These are phyloP conservation scores for Multifurca ochricompacta DNA, from an alignment of 768 basidiomycete species.

Conservation along the genomic window DNA sequence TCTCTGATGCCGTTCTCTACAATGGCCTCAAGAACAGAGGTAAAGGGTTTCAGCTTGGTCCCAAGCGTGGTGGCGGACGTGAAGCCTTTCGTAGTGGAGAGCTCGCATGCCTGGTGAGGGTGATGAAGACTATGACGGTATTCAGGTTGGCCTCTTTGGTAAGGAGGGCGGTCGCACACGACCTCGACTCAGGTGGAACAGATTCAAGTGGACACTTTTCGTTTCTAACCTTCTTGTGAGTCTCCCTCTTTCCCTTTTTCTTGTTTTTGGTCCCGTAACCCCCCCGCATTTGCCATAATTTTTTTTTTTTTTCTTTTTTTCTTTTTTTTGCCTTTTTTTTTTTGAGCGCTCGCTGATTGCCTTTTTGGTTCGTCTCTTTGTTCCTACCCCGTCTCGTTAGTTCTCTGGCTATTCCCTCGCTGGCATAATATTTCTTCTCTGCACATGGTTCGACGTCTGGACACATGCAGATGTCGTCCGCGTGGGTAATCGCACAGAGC, in stretches of 20 bases:
- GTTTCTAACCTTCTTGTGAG: slow-evolving; percentile 50
- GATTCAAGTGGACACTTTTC: slow-evolving; percentile 79
- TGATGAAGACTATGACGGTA: slow-evolving; percentile 34
- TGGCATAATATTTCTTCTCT: slow-evolving; percentile 55
- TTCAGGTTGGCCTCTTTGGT: slow-evolving; percentile 33
- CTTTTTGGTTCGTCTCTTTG: background rate
- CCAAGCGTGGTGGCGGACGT: slow-evolving; percentile 62
- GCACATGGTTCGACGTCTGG: slow-evolving; percentile 76
- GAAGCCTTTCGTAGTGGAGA: slow-evolving; percentile 43
- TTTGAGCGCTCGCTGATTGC: background rate
- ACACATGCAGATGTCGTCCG: slow-evolving; percentile 61
- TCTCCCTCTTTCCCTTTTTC: slow-evolving; percentile 11
- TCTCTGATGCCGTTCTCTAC: slow-evolving; percentile 41
- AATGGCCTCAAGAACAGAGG: slow-evolving; percentile 36
- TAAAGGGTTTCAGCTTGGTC: slow-evolving; percentile 32
- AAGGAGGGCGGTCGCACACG: slow-evolving; percentile 33
- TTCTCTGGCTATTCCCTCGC: slow-evolving; percentile 54
- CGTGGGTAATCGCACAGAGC: slow-evolving; percentile 58
- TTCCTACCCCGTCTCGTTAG: slow-evolving; percentile 31
- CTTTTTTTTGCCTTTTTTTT: background rate
- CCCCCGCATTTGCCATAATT: too few species aligned
- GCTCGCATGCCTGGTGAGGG: slow-evolving; percentile 32
- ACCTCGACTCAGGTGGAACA: slow-evolving; percentile 61
- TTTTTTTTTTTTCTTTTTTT: slow-evolving; percentile 11
- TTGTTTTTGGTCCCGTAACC: background rate